Conservation (phyloP, 2,329 filamentous ascomycete genomes). For the Fusarium temperatum region DNA sequence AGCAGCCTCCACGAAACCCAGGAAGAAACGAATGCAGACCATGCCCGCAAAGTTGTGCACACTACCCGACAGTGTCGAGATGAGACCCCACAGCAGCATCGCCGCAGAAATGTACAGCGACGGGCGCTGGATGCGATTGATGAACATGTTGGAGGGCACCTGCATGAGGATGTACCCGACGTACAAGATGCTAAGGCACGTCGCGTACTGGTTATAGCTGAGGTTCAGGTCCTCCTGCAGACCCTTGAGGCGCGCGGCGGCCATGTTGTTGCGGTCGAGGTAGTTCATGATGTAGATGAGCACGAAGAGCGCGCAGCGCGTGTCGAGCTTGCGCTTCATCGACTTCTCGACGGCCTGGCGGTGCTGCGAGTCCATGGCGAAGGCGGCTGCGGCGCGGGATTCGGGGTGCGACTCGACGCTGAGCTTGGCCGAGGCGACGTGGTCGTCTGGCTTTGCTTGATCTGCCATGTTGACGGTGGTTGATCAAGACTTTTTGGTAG, state of each 20-base stretch:
- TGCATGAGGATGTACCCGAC: constrained; percentile 74
- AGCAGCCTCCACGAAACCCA: constrained; percentile 71
- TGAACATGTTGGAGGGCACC: constrained; percentile 66
- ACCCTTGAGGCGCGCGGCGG: constrained; percentile 71
- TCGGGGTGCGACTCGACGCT: constrained; percentile 29
- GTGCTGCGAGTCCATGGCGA: constrained; percentile 55
- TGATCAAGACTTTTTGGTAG: too few relatives aligned
- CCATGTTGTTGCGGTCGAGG: constrained; percentile 74
- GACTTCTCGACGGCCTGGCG: constrained; percentile 68
- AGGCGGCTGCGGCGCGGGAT: constrained; percentile 3
- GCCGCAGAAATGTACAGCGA: constrained; percentile 60
- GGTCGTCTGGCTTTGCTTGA: constrained; percentile 23
- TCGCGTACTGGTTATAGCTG: constrained; percentile 67
- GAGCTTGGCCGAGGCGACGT: constrained; percentile 26
- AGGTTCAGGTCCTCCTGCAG: constrained; percentile 69
- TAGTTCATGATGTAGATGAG: constrained; percentile 82
- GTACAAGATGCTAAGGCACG: constrained; percentile 71
- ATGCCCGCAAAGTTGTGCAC: constrained; percentile 63
- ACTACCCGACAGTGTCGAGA: constrained; percentile 65
- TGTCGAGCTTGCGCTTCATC: constrained; percentile 76
- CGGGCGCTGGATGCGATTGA: constrained; percentile 62
- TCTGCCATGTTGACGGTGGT: constrained; percentile 5
- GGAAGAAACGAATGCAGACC: constrained; percentile 65
- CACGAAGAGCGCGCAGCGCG: constrained; percentile 73
- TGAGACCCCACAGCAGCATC: constrained; percentile 68